Percentiles rank a stretch among this genome's conserved stretches.
phyloP scores from a whole-genome alignment of 768 basidiomycete genomes.

The Cystofilobasidium capitatum region DNA sequence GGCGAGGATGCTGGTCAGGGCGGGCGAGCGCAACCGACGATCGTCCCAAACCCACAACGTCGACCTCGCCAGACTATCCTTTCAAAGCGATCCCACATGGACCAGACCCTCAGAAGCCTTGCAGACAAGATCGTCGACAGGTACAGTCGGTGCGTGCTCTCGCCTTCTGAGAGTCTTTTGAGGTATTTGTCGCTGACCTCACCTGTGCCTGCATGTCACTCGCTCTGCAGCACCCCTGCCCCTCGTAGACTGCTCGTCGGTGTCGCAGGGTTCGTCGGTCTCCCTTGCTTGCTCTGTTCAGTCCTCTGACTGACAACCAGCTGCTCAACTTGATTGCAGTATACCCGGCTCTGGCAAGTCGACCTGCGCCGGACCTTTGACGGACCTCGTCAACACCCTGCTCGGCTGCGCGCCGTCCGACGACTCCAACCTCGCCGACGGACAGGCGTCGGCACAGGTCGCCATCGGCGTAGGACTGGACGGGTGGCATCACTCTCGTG shows the following conservation, averaged over 20 bases:
- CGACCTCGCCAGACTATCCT: too few species aligned
- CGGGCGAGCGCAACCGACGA: too few species aligned
- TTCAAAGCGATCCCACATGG: too few species aligned
- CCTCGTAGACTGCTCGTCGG: not conserved
- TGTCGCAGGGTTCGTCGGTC: not conserved
- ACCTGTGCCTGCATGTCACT: not conserved
- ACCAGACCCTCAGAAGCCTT: not conserved
- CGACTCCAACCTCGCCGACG: slow-evolving; percentile 10
- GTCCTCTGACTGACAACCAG: not conserved
- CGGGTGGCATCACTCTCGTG: slow-evolving; percentile 82
- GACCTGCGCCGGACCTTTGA: slow-evolving; percentile 55
- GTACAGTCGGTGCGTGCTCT: not conserved
- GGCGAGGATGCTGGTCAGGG: too few species aligned
- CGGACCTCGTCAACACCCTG: slow-evolving; percentile 48
- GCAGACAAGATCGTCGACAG: not conserved
- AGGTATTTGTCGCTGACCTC: too few species aligned
- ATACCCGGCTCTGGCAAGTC: slow-evolving; percentile 79
- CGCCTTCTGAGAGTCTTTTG: too few species aligned
- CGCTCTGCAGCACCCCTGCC: not conserved
- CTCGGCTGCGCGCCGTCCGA: slow-evolving; percentile 32
- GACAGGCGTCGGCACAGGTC: slow-evolving; percentile 26
- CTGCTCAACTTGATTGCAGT: not conserved
- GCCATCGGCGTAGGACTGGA: slow-evolving; percentile 72
- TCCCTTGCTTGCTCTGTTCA: not conserved
- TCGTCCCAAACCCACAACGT: too few species aligned